phyloP scores from a whole-genome alignment of 2,329 filamentous ascomycete species.

The Whalleya microplaca region DNA sequence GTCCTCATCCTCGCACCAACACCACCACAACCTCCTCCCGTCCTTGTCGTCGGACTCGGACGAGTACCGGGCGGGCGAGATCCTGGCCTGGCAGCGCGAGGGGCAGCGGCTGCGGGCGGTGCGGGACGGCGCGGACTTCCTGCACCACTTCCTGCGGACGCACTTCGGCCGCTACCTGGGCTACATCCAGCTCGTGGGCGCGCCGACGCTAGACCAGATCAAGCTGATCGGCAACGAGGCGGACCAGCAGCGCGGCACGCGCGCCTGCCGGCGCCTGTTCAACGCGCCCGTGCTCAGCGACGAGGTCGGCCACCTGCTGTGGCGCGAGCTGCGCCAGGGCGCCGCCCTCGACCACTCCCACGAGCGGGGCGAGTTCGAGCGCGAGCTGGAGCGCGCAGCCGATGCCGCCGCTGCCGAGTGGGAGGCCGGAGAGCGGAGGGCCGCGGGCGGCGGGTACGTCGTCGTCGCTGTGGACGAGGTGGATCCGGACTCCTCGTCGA shows the following conservation, averaged over 20 bases:
- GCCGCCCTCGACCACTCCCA: slow-evolving; percentile 21
- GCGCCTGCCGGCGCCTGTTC: slow-evolving; percentile 25
- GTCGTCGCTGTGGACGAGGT: too few relatives aligned
- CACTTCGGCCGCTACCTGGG: slow-evolving; percentile 21
- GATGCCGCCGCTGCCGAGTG: background rate
- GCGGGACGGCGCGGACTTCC: slow-evolving; percentile 18
- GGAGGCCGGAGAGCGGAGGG: too few relatives aligned
- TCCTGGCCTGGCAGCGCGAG: slow-evolving; percentile 1
- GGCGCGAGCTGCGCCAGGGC: slow-evolving; percentile 24
- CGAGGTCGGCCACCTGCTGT: slow-evolving; percentile 22
- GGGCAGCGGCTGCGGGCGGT: background rate
- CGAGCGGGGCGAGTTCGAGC: background rate
- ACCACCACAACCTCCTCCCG: too few relatives aligned
- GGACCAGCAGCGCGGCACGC: slow-evolving; percentile 11
- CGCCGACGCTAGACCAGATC: slow-evolving; percentile 25
- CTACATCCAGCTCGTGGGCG: slow-evolving; percentile 13
- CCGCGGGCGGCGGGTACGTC: too few relatives aligned
- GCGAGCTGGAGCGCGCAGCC: slow-evolving; percentile 7
- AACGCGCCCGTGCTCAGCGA: slow-evolving; percentile 29
- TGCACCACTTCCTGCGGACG: slow-evolving; percentile 17
- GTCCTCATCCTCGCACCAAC: too few relatives aligned
- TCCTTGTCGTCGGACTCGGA: too few relatives aligned
- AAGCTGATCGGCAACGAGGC: slow-evolving; percentile 29
- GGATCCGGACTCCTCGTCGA: too few relatives aligned
- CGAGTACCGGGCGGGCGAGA: background rate